These are phyloP conservation scores for Tripidium arundinaceum DNA, from an alignment of 202 grass and related monocot genomes.

Conservation along the genomic window DNA sequence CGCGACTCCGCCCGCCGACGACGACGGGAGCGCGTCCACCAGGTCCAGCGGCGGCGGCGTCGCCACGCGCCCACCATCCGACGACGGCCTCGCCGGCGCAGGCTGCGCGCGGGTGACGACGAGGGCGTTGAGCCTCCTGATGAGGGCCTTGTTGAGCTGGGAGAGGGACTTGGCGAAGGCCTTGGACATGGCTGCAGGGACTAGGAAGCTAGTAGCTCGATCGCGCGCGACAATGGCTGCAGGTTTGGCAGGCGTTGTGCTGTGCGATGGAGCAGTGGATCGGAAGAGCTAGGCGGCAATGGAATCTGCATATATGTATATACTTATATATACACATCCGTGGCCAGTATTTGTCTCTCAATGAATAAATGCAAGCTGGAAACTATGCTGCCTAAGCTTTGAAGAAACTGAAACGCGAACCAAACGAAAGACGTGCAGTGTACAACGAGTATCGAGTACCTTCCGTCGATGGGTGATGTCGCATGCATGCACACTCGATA, in stretches of 20 bases:
- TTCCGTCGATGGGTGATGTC: not conserved
- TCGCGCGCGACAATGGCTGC: not conserved
- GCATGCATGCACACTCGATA: too few species aligned
- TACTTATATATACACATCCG: not conserved
- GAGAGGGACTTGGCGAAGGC: conserved; percentile 45
- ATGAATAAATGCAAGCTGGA: not conserved
- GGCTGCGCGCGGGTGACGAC: conserved; percentile 9
- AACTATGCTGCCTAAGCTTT: not conserved
- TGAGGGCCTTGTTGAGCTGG: conserved; percentile 44
- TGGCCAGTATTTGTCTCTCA: not conserved
- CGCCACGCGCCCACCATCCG: not conserved
- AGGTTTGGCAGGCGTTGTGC: not conserved
- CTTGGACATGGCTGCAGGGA: conserved; percentile 40
- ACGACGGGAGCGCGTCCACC: conserved; percentile 16
- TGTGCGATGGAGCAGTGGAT: not conserved
- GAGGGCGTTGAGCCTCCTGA: conserved; percentile 38
- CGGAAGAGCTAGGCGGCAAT: not conserved
- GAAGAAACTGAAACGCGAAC: not conserved
- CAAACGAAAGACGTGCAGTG: not conserved
- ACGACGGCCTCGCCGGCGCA: not conserved
- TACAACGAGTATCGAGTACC: not conserved
- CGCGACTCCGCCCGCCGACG: not conserved
- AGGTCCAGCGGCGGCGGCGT: too few species aligned
- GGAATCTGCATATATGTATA: not conserved
- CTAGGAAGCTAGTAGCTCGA: not conserved